A percentile compares a stretch with the other conserved stretches of the same genome.
phyloP scores from a whole-genome alignment of 2,329 filamentous ascomycete genomes.

The Drechslerella coelobrocha region DNA sequence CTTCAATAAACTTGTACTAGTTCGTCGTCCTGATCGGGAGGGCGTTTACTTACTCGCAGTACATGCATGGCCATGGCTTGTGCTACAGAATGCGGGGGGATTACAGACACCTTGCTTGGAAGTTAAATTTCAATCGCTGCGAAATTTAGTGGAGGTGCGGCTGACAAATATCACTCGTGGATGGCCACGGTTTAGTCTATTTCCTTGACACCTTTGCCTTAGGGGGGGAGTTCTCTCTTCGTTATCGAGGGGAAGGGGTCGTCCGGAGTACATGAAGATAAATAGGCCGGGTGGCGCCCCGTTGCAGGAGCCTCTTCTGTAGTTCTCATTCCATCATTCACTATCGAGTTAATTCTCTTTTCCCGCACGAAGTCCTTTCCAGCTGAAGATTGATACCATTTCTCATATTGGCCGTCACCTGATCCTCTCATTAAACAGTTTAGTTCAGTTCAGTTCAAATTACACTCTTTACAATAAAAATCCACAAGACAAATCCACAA shows the following conservation, averaged over 20 bases:
- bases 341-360: slow-evolving; percentile 4
- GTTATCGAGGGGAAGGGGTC: not conserved
- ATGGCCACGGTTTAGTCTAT: not conserved
- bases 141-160: slow-evolving; percentile 22
- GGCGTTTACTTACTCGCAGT: slow-evolving; percentile 10
- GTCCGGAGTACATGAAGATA: slow-evolving; percentile 5
- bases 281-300: slow-evolving; percentile 20
- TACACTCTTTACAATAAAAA: not conserved
- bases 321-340: slow-evolving; percentile 6
- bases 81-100: too few species aligned
- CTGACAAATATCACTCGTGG: slow-evolving; percentile 10
- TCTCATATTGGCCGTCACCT: not conserved
- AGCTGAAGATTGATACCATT: too few species aligned
- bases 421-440: not conserved
- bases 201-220: not conserved
- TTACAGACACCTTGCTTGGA: too few species aligned
- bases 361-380: too few species aligned
- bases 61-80: not conserved
- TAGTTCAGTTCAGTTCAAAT: not conserved
- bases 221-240: not conserved
- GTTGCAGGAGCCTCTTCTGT: not conserved
- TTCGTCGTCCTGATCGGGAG: not conserved
- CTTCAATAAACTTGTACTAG: not conserved
- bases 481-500: not conserved
- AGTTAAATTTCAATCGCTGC: slow-evolving; percentile 6